Evolutionary conservation across 176 grass and related monocot species (phyloP).

Genomic region (Poa annua): DNA sequence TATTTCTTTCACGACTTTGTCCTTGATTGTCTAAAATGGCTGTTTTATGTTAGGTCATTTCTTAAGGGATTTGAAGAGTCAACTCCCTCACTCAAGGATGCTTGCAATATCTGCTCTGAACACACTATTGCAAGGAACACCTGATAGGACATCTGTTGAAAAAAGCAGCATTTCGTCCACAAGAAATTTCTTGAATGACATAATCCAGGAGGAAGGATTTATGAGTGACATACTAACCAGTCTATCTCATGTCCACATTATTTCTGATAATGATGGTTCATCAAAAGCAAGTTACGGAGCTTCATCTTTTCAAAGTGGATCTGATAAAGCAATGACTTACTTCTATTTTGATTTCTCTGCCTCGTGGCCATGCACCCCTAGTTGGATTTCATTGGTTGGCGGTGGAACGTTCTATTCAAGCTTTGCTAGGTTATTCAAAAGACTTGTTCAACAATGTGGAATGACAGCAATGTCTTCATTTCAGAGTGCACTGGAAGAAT

Average conservation of each 20-base stretch:
- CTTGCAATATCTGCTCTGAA: slow-evolving; percentile 97
- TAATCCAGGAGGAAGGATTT: slow-evolving; percentile 80
- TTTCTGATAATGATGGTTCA: slow-evolving; percentile 75
- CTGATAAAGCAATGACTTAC: slow-evolving; percentile 85
- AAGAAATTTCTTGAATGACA: slow-evolving; percentile 69
- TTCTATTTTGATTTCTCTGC: slow-evolving; percentile 98
- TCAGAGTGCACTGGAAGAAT: slow-evolving; percentile 67
- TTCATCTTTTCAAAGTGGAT: slow-evolving; percentile 81
- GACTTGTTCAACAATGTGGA: slow-evolving; percentile 92
- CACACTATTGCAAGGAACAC: slow-evolving; percentile 77
- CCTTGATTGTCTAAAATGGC: slow-evolving; percentile 23
- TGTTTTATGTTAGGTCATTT: slow-evolving; percentile 82
- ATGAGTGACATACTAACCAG: slow-evolving; percentile 74
- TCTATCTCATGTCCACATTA: slow-evolving; percentile 88
- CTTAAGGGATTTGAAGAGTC: slow-evolving; percentile 90
- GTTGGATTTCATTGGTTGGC: slow-evolving; percentile 81
- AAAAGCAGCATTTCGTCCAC: slow-evolving; percentile 43
- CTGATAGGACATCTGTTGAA: slow-evolving; percentile 48
- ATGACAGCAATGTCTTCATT: slow-evolving; percentile 62
- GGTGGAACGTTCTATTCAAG: slow-evolving; percentile 73
- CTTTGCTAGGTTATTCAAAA: slow-evolving; percentile 97
- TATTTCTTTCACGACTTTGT: slow-evolving; percentile 14
- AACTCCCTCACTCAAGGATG: slow-evolving; percentile 95
- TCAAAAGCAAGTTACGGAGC: slow-evolving; percentile 70
- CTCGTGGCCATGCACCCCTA: slow-evolving; percentile 88